phyloP scores from a whole-genome alignment of 1,284 basidiomycete genomes.

The Naganishia sp. region DNA sequence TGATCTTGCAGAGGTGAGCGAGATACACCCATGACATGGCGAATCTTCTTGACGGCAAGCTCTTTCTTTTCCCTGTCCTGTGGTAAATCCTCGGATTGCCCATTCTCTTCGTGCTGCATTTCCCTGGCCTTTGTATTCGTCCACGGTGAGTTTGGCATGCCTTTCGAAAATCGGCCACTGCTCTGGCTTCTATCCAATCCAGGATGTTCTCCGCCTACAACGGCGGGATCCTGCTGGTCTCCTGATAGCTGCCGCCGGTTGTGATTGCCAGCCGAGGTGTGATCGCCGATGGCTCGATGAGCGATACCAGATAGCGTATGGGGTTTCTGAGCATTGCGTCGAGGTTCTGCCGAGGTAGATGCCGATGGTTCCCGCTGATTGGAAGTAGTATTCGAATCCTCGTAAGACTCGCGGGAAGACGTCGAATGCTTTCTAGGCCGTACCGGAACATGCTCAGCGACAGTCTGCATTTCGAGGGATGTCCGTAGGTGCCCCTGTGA shows the following conservation, averaged over 20 bases:
- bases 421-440: constrained; percentile 1
- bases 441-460: constrained; percentile 9
- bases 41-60: constrained; percentile 23
- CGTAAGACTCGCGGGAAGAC: constrained; percentile 2
- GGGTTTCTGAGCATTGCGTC: constrained; percentile 9
- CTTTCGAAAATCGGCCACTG: constrained; percentile 17
- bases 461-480: constrained; percentile 7
- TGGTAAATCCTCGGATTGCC: constrained; percentile 32
- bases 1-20: not conserved
- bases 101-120: constrained; percentile 4
- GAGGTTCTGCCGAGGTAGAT: not conserved
- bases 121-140: constrained; percentile 22
- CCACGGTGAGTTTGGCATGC: constrained; percentile 28
- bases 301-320: constrained; percentile 25
- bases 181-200: constrained; percentile 20
- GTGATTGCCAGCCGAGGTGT: not conserved
- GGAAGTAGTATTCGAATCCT: not conserved
- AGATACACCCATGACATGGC: constrained; percentile 20
- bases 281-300: constrained; percentile 25
- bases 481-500: not conserved
- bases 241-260: constrained; percentile 1
- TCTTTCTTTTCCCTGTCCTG: constrained; percentile 33
- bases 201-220: constrained; percentile 27
- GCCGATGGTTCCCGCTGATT: not conserved
- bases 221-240: constrained; percentile 8